Evolutionary conservation across 2,329 filamentous ascomycete species (phyloP).

Genomic region (Colletotrichum caudatum): DNA sequence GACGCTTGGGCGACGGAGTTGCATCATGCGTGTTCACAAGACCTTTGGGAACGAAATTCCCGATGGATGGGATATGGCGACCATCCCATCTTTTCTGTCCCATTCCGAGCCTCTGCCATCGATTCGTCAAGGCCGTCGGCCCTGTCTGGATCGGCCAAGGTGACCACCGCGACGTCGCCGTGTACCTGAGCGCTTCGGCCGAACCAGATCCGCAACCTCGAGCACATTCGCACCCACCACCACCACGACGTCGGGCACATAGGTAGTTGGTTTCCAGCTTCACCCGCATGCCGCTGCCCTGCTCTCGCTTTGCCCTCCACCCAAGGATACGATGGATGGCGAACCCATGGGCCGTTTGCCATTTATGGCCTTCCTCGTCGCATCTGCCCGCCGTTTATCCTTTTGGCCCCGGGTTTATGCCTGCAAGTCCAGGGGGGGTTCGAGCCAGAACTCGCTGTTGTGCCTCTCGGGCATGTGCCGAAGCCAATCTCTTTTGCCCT

Average conservation of each 20-base stretch:
- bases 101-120: slow-evolving; percentile 2
- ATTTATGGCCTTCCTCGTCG: not conserved
- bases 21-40: not conserved
- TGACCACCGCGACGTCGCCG: slow-evolving; percentile 32
- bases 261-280: not conserved
- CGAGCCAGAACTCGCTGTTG: slow-evolving; percentile 8
- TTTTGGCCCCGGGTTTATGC: not conserved
- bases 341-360: slow-evolving; percentile 2
- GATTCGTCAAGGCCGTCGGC: not conserved
- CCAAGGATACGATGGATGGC: not conserved
- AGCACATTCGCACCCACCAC: slow-evolving; percentile 1
- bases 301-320: not conserved
- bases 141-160: slow-evolving; percentile 5
- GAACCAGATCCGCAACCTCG: slow-evolving; percentile 24
- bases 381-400: not conserved
- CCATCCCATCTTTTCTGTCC: slow-evolving; percentile 17
- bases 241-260: not conserved
- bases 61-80: slow-evolving; percentile 9
- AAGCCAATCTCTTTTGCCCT: slow-evolving; percentile 9
- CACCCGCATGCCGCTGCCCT: not conserved
- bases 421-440: slow-evolving; percentile 29
- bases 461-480: not conserved
- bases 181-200: slow-evolving; percentile 30
- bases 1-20: slow-evolving; percentile 12
- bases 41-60: slow-evolving; percentile 23